These are phyloP conservation scores for Eucalyptus tenuipes DNA, from an alignment of 345 rosid genomes.

Conservation along the genomic window DNA sequence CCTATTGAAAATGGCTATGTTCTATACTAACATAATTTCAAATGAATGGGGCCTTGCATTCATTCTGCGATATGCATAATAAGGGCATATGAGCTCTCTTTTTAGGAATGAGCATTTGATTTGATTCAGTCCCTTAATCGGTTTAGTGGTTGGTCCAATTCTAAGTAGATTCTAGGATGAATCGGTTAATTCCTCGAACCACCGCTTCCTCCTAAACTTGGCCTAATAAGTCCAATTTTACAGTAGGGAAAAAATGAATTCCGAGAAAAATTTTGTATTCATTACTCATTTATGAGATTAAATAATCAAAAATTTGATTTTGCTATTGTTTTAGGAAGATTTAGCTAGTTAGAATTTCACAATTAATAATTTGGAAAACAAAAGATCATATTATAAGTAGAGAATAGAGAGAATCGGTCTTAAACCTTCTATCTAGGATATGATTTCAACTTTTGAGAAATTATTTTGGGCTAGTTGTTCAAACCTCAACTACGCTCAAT, in stretches of 20 bases:
- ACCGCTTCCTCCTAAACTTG: not conserved
- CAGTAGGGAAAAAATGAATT: not conserved
- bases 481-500: not conserved
- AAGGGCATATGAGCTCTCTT: not conserved
- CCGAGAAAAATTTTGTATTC: not conserved
- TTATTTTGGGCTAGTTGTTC: not conserved
- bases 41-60: not conserved
- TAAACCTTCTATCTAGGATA: not conserved
- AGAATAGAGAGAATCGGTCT: not conserved
- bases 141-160: not conserved
- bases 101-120: not conserved
- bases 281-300: not conserved
- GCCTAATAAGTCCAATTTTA: not conserved
- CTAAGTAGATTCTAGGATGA: not conserved
- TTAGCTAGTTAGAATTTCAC: not conserved
- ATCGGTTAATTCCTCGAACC: not conserved
- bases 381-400: not conserved
- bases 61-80: not conserved
- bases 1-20: not conserved
- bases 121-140: not conserved
- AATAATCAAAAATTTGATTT: not conserved
- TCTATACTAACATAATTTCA: not conserved
- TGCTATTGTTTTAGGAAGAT: not conserved
- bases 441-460: not conserved
- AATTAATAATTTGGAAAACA: not conserved